phyloP scores from a whole-genome alignment of 2,329 filamentous ascomycete species.

The Hirsutella rhossiliensis region DNA sequence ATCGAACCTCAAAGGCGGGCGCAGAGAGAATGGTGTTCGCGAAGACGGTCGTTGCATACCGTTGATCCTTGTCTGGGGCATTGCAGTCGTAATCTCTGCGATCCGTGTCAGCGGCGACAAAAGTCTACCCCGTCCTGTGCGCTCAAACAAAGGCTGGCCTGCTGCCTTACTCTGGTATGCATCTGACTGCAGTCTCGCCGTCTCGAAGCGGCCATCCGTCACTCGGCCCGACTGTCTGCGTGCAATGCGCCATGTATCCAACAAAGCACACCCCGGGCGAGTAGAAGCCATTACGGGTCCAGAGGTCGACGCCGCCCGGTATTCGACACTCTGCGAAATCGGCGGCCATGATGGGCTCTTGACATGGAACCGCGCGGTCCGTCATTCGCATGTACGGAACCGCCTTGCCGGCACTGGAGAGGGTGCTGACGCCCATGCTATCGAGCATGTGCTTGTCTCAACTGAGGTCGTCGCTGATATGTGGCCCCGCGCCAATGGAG shows the following conservation, averaged over 20 bases:
- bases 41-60: slow-evolving; percentile 10
- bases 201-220: slow-evolving; percentile 9
- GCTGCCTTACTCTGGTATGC: slow-evolving; percentile 12
- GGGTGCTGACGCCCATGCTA: slow-evolving; percentile 4
- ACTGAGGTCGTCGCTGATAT: neutral
- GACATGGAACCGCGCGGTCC: slow-evolving; percentile 8
- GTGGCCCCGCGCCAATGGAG: too few species aligned
- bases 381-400: slow-evolving; percentile 13
- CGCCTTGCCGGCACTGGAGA: slow-evolving; percentile 4
- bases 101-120: neutral
- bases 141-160: neutral
- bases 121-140: too few species aligned
- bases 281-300: slow-evolving; percentile 14
- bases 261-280: slow-evolving; percentile 17
- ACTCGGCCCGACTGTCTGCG: slow-evolving; percentile 7
- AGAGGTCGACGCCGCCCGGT: slow-evolving; percentile 11
- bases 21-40: slow-evolving; percentile 11
- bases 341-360: slow-evolving; percentile 8
- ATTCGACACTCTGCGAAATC: slow-evolving; percentile 11
- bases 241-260: slow-evolving; percentile 15
- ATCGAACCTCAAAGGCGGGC: slow-evolving; percentile 18
- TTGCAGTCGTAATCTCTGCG: slow-evolving; percentile 11
- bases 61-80: slow-evolving; percentile 7
- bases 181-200: slow-evolving; percentile 15
- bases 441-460: neutral